Base-by-base conservation (phyloP, 768 basidiomycete genomes). In the Collybia sp. region DNA sequence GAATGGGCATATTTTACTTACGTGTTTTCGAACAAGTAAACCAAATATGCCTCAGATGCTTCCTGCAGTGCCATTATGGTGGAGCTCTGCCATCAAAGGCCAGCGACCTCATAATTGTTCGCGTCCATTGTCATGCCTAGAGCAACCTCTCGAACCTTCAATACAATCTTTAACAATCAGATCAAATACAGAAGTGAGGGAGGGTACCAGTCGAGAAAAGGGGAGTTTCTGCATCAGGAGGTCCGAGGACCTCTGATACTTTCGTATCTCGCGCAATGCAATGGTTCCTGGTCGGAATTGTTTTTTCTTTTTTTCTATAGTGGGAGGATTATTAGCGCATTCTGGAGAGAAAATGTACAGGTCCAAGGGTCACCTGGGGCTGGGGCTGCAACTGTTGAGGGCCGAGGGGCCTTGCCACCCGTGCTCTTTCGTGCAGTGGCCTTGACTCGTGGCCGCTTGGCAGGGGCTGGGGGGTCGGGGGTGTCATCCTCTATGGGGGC, bases 1-100 rank as follows among this genome's bases (percentile, higher is more conserved):
- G 12, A 30, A 30, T 1, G 36, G 12, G 16, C 18, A n/a, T 3
- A 25, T 15, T 40, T 44, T 30, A 89, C 93, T 72, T 65, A 97
- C 91, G 95, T 92, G 67, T 99, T 96, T 67, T 99, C 96, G 52
- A 99, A 98, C 36, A 98, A 68, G 68, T 98, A 94, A 15, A 99
- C 91, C 13, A 98, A 73, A 57, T 80, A 96, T 12, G 93, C 92
- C 64, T 96, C 93, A 17, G 93, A 92, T 12, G 96, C 96, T 66
- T 99, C 96, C 58, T 99, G 96, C 50, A 99, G 65, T 1, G 96
- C 96, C 57, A 93, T 61, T 46, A 99, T 75, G 5, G 96, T 96
- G 5, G 93, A 91, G 51, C 83, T 91, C 65, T 99, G 96, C 96
- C 96, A 99, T 40, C 96, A 77, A 44, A 98, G 65, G 9, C 76